Percentiles rank a stretch among this genome's conserved stretches.
These are phyloP conservation scores for Fusarium euwallaceae DNA, from an alignment of 2,329 filamentous ascomycete genomes.

Conservation along the genomic window DNA sequence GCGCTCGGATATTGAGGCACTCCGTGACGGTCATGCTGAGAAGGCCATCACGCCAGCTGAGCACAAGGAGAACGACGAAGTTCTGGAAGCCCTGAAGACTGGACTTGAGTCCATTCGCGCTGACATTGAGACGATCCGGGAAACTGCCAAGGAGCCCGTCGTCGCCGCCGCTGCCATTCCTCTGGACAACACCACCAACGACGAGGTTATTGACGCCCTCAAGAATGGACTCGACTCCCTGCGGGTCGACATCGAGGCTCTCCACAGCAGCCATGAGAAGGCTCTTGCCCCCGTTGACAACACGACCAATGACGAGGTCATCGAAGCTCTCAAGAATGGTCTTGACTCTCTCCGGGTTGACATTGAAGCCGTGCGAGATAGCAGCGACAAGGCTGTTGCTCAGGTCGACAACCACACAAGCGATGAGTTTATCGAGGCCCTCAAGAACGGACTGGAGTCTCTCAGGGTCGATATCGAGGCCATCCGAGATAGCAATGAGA, in stretches of 20 bases:
- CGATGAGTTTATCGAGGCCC: constrained; percentile 37
- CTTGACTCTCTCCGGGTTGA: constrained; percentile 42
- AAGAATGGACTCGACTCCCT: constrained; percentile 80
- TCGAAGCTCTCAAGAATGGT: constrained; percentile 39
- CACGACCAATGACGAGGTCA: constrained; percentile 40
- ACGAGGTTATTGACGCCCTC: constrained; percentile 85
- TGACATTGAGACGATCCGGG: constrained; percentile 58
- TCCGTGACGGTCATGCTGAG: constrained; percentile 70
- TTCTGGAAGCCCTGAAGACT: constrained; percentile 73
- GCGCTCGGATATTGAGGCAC: constrained; percentile 80
- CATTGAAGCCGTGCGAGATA: constrained; percentile 66
- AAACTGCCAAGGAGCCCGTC: constrained; percentile 57
- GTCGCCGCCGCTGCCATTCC: constrained; percentile 56
- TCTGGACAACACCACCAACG: constrained; percentile 79
- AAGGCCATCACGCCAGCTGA: constrained; percentile 55
- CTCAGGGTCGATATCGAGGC: constrained; percentile 33
- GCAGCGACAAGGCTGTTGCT: constrained; percentile 59
- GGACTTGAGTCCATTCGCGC: constrained; percentile 41
- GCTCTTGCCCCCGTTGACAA: constrained; percentile 21
- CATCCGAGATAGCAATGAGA: constrained; percentile 74
- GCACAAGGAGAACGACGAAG: constrained; percentile 80
- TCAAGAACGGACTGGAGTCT: constrained; percentile 39
- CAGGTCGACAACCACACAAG: constrained; percentile 30
- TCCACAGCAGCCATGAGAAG: constrained; percentile 72
- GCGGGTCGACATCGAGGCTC: constrained; percentile 78